Evolutionary conservation across 441 rosid species (phyloP), one percentile per base, ranked within the genome.

Genomic region (Metrosideros polymorpha): DNA sequence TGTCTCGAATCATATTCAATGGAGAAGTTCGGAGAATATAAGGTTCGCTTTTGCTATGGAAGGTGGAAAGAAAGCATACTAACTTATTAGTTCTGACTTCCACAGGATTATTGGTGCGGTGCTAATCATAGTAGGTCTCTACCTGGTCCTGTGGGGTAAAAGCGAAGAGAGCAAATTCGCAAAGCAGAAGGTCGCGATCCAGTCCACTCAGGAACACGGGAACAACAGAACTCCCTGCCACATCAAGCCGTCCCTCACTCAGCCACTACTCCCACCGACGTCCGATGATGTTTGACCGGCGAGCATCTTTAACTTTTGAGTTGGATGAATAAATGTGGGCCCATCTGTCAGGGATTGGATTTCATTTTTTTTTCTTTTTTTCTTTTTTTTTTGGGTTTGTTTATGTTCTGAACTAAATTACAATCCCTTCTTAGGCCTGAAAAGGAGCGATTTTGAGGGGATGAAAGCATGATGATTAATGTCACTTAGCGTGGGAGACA

Each of bases 101-200:
- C 83, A n/a, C 96, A 98, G 99, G 91, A 98, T 98, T 79, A 92
- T 95, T 45, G 99, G 99, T 82, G 99, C 99, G 22, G 95, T 88
- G 75, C 75, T 98, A 92, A 98, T 98, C 82, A 89, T 98, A 86
- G 83, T 84, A 17, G 99, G 99, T 61, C 86, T 98, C 55, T 98
- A 98, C 94, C 93, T 98, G 12, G 99, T 98, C 57, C 87, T 98
- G 25, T 98, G 95, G 94, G 99, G 99, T n/a, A 98, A 96, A 88
- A 96, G 91, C 82, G 98, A 94, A 86, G 99, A 98, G 89, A 91
- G 89, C 91, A 98, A 94, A 91, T 93, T 98, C 63, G 91, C 91
- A 12, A 66, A 35, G n/a, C 79, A 94, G 50, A 92, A 88, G 90
- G 95, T 89, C 27, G 88, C 90, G 39, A 94, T 94, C 90, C 97